A percentile compares a stretch with the other conserved stretches of the same genome.
Conservation (phyloP, 805 yeast genomes). For the Yamadazyma sp. region DNA sequence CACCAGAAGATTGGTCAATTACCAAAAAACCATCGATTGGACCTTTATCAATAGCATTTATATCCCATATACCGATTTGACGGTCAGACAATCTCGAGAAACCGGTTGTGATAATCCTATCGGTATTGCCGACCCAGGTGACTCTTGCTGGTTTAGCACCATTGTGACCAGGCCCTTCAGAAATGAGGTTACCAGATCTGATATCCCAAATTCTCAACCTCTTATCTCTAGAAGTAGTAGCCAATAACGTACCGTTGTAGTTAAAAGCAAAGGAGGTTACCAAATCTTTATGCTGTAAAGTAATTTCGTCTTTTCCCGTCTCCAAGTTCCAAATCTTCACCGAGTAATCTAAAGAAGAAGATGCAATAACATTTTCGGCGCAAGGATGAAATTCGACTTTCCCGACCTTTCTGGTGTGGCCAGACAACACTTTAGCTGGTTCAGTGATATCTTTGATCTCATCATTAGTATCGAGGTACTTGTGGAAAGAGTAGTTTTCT, state of each 20-base stretch:
- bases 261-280: slow-evolving; percentile 93
- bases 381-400: slow-evolving; percentile 88
- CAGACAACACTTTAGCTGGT: slow-evolving; percentile 69
- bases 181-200: slow-evolving; percentile 66
- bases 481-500: slow-evolving; percentile 68
- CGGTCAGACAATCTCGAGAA: slow-evolving; percentile 91
- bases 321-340: slow-evolving; percentile 90
- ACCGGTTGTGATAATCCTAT: slow-evolving; percentile 90
- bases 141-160: slow-evolving; percentile 92
- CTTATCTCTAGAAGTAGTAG: slow-evolving; percentile 90
- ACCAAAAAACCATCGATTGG: slow-evolving; percentile 87
- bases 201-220: slow-evolving; percentile 90
- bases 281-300: slow-evolving; percentile 83
- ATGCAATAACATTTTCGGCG: slow-evolving; percentile 82
- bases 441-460: slow-evolving; percentile 59
- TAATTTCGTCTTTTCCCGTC: slow-evolving; percentile 65
- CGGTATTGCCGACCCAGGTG: slow-evolving; percentile 84
- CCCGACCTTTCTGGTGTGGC: slow-evolving; percentile 95
- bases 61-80: slow-evolving; percentile 93
- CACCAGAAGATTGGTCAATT: slow-evolving; percentile 90
- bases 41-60: slow-evolving; percentile 68
- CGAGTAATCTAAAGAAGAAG: slow-evolving; percentile 86
- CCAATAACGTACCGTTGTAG: slow-evolving; percentile 82
- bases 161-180: slow-evolving; percentile 86
- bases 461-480: slow-evolving; percentile 53